phyloP scores from a whole-genome alignment of 495 filamentous ascomycete genomes.

The Penicillium dipodomyicola region DNA sequence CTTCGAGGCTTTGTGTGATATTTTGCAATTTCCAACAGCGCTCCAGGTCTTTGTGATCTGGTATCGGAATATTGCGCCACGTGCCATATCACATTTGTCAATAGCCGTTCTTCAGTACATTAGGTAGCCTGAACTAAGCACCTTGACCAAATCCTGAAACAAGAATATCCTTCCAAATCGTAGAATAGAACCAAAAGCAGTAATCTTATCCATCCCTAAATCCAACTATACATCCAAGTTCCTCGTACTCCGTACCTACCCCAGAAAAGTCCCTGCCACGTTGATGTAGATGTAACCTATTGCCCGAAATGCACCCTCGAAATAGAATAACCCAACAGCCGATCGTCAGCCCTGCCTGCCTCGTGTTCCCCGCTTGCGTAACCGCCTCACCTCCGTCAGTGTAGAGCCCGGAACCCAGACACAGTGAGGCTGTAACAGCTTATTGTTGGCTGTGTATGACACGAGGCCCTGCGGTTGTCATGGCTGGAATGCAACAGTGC shows the following conservation, averaged over 20 bases:
- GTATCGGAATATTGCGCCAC: slow-evolving; percentile 1
- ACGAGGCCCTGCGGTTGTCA: not conserved
- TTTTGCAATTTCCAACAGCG: not conserved
- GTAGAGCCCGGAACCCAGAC: not conserved
- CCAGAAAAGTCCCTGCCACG: slow-evolving; percentile 5
- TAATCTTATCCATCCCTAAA: not conserved
- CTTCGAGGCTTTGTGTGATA: not conserved
- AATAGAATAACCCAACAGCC: slow-evolving; percentile 10
- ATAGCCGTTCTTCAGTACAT: slow-evolving; percentile 8
- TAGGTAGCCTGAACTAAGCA: slow-evolving; percentile 8
- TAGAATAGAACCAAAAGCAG: not conserved
- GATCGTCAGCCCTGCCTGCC: slow-evolving; percentile 14
- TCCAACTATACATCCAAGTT: not conserved
- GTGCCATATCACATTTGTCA: not conserved
- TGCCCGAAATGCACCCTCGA: not conserved
- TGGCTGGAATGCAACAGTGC: slow-evolving; percentile 1
- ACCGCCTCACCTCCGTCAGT: not conserved
- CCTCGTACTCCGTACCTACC: not conserved
- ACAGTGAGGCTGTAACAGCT: slow-evolving; percentile 7
- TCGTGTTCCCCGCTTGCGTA: slow-evolving; percentile 9
- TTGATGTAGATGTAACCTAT: slow-evolving; percentile 4
- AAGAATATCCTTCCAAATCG: not conserved
- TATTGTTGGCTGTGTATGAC: slow-evolving; percentile 2
- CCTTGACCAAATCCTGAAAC: slow-evolving; percentile 3
- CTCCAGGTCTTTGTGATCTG: not conserved